Evolutionary conservation across 208 protist genomes (phyloP).

Genomic region (Acanthamoeba triangularis): DNA sequence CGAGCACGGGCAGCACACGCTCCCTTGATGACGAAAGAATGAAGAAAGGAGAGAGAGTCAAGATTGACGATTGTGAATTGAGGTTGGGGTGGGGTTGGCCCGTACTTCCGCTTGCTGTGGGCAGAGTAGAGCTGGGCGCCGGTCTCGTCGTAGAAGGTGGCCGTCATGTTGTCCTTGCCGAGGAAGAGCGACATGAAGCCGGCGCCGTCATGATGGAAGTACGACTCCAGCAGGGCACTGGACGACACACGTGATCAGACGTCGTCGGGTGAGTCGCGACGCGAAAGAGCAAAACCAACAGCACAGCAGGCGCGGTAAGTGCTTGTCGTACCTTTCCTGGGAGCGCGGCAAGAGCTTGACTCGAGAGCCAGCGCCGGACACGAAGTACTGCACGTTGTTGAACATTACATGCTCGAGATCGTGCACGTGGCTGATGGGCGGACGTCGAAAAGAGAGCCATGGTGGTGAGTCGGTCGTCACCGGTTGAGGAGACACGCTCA

Average conservation of each 20-base stretch:
- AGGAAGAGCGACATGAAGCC: background rate
- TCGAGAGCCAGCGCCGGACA: conserved; percentile 86
- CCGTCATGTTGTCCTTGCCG: background rate
- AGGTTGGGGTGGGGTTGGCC: background rate
- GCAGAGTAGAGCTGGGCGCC: background rate
- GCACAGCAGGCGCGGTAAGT: background rate
- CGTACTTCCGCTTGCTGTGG: too few species aligned
- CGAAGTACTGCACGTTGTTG: conserved; percentile 85
- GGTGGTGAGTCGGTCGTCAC: too few species aligned
- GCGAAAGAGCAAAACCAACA: too few species aligned
- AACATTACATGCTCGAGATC: conserved; percentile 87
- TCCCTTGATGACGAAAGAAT: background rate
- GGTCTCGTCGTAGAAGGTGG: conserved; percentile 11
- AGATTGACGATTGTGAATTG: background rate
- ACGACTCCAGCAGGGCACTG: background rate
- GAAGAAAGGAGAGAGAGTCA: too few species aligned
- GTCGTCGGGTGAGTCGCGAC: background rate
- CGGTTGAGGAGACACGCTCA: background rate
- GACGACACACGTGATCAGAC: too few species aligned
- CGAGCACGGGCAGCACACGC: background rate
- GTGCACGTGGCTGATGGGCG: conserved; percentile 82
- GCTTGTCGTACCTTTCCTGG: background rate
- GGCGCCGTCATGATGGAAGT: conserved; percentile 7
- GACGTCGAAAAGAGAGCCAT: background rate
- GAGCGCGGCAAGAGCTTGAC: conserved; percentile 74